Conservation (phyloP, 1,284 basidiomycete species). For the Sporisorium exsertum region DNA sequence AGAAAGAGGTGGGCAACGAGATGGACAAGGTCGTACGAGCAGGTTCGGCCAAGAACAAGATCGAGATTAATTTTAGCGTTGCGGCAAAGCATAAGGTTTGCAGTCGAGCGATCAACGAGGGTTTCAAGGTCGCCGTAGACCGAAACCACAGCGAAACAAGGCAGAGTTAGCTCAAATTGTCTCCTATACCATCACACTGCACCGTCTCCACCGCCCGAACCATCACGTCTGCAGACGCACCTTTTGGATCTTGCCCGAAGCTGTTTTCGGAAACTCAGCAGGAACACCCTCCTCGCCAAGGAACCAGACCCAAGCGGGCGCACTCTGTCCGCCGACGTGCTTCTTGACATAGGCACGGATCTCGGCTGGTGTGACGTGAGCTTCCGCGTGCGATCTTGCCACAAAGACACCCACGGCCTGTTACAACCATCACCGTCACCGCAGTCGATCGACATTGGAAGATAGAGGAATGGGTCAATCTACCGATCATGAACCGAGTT, state of each 20-base stretch:
- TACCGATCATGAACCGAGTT: not conserved
- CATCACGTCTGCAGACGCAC: constrained; percentile 70
- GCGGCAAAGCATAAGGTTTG: constrained; percentile 7
- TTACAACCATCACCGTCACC: not conserved
- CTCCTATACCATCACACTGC: not conserved
- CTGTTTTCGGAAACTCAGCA: constrained; percentile 82
- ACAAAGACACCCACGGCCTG: constrained; percentile 61
- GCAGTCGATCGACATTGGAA: not conserved
- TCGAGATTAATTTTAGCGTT: constrained; percentile 14
- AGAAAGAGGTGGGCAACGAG: not conserved
- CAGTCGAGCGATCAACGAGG: constrained; percentile 2
- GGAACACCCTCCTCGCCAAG: constrained; percentile 76
- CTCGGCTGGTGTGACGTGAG: constrained; percentile 72
- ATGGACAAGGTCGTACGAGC: not conserved
- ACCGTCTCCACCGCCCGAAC: not conserved
- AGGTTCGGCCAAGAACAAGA: not conserved
- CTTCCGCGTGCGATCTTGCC: constrained; percentile 29
- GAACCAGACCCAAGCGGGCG: constrained; percentile 85
- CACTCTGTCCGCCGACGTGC: constrained; percentile 63
- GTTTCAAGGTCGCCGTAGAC: not conserved
- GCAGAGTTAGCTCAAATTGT: constrained; percentile 14
- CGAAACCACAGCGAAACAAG: constrained; percentile 26
- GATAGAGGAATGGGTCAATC: not conserved
- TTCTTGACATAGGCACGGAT: constrained; percentile 53
- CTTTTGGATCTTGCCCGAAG: constrained; percentile 88